Evolutionary conservation across 768 basidiomycete genomes (phyloP), one percentile per base, ranked within the genome.

Genomic region (Hemileccinum rubropunctum): DNA sequence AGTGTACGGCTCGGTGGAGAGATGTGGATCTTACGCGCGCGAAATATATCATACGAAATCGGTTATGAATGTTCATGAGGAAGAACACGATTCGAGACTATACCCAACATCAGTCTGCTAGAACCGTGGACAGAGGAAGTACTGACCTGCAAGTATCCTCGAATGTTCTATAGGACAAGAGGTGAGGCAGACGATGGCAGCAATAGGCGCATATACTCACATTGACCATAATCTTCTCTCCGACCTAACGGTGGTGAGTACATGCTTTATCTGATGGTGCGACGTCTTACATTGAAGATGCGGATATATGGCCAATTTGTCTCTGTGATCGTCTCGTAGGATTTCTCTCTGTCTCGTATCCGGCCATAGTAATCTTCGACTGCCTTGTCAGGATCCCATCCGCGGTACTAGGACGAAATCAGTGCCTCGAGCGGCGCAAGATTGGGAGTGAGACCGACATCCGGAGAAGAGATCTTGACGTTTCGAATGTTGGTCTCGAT

Each of bases 1-100:
- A 53, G 14, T 41, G 43, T 12, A n/a, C 26, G 21, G 27, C 17
- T 6, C 23, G 13, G 4, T n/a, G 36, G 26, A 35, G 43, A 40
- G 47, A 45, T 17, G 34, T 8, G 5, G 6, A 7, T 32, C 89
- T 53, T 63, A 97, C 95, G 35, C 95, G 75, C 5, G 95, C 95
- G 71, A 99, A 98, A 69, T 95, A 98, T 55, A 99, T 99, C 41
- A 87, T 93, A 18, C 95, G 79, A 64, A 85, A 89, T 54, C 80
- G 78, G 62, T 94, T 98, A 71, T 99, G 95, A 42, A 99, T 98
- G 67, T 99, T 99, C 97, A 98, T 98, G 39, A 99, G 76, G 77
- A 97, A 98, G 77, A 98, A 99, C 21, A 98, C 91, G 51, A 98
- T 94, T 52, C 95, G 76, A 2, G 92, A 92, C 85, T 98, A 69